Evolutionary conservation across 179 eudicot species (phyloP).

Genomic region (Silene coronaria): DNA sequence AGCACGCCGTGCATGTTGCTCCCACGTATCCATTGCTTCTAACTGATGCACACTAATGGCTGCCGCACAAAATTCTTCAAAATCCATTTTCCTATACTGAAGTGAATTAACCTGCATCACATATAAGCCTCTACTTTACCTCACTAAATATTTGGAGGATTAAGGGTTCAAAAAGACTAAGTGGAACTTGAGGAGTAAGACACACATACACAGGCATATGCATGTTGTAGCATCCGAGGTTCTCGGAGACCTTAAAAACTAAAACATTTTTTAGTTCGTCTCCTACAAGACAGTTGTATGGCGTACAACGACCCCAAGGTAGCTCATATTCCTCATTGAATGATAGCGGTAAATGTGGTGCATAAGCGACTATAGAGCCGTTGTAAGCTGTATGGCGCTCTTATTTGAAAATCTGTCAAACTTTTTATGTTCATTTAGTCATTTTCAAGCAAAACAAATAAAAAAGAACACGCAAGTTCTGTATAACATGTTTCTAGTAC

Average conservation of each 20-base stretch:
- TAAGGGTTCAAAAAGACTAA: neutral
- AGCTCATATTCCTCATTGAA: too few species aligned
- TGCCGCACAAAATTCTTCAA: slow-evolving; percentile 86
- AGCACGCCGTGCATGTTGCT: slow-evolving; percentile 76
- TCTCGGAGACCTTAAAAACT: neutral
- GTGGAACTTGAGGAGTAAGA: neutral
- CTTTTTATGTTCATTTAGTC: neutral
- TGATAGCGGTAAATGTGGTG: too few species aligned
- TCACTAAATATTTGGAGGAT: neutral
- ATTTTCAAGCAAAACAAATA: too few species aligned
- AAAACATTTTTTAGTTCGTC: too few species aligned
- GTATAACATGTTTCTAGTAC: neutral
- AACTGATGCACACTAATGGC: slow-evolving; percentile 76
- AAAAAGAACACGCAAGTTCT: too few species aligned
- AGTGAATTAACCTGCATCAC: slow-evolving; percentile 58
- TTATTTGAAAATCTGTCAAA: too few species aligned
- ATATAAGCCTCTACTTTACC: neutral
- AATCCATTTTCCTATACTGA: slow-evolving; percentile 73
- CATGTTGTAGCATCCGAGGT: neutral
- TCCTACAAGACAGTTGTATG: too few species aligned
- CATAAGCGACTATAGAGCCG: too few species aligned
- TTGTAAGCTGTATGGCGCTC: too few species aligned
- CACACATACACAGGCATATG: neutral
- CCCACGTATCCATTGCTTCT: slow-evolving; percentile 78
- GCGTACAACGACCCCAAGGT: too few species aligned